Base-by-base conservation (phyloP, 371 early-diverging fungal genomes). In the Actinomortierella wolfii region DNA sequence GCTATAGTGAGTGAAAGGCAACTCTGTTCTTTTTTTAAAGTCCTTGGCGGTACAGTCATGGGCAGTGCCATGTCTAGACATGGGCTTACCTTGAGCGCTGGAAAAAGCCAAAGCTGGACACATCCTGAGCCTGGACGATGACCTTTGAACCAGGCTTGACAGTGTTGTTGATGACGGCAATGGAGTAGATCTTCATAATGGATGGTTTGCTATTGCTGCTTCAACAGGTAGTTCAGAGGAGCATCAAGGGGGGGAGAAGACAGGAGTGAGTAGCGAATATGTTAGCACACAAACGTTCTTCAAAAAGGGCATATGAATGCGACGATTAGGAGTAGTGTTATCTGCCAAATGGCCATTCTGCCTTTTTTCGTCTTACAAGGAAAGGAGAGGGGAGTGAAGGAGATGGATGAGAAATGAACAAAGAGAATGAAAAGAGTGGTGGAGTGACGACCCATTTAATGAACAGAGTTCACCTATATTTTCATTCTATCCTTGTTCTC, bases 61-160 rank as follows among this genome's bases (percentile, higher is more conserved):
- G n/a, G n/a, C n/a, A n/a, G n/a, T n/a, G n/a, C 9, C 29, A 13
- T 25, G 21, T n/a, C n/a, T 13, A 18, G 59, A 21, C 42, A n/a
- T n/a, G n/a, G n/a, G n/a, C 11, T 59, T 84, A 92, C 95, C 90
- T 89, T 55, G 87, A 80, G 49, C 95, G 88, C 79, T 95, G 92
- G 71, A 96, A 96, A 77, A 85, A 95, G 50, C 93, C 88, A 81
- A 94, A 96, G 54, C 89, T 84, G 34, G 90, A 81, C 47, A 97
- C 79, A 62, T 97, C 94, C 57, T 63, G 66, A 48, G 56, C 74
- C 46, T 66, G 63, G 29, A 55, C 49, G 29, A 67, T 62, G 49
- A 58, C 28, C 56, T 82, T 81, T 21, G 77, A n/a, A n/a, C n/a
- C 77, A 23, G 73, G 73, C 71, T 62, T 63, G 58, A 51, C 70